These are phyloP conservation scores for Exophiala alcalophila DNA, from an alignment of 2,329 filamentous ascomycete species.

Conservation along the genomic window DNA sequence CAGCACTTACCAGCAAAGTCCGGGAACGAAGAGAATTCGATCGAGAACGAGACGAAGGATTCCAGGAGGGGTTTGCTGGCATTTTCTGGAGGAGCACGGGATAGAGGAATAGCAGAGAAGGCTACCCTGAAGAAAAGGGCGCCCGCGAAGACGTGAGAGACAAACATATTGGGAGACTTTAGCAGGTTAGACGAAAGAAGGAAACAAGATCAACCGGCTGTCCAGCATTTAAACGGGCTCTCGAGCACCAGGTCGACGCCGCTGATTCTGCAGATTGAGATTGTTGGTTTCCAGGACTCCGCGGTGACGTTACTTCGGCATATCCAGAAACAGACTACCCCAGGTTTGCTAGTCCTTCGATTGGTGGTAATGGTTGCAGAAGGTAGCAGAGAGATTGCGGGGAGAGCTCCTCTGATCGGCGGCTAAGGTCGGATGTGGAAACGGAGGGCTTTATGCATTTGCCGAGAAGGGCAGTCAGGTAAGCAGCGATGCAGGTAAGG, in stretches of 20 bases:
- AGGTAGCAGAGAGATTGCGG: conserved; percentile 9
- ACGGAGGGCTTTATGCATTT: conserved; percentile 10
- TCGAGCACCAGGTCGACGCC: too few species aligned
- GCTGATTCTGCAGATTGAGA: too few species aligned
- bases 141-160: background rate
- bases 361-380: conserved; percentile 8
- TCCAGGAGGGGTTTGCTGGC: conserved; percentile 33
- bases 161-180: conserved; percentile 5
- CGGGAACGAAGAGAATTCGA: conserved; percentile 53
- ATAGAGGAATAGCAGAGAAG: conserved; percentile 14
- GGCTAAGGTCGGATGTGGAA: background rate
- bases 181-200: too few species aligned
- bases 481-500: too few species aligned
- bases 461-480: background rate
- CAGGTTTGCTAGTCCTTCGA: conserved; percentile 1
- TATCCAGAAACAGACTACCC: background rate
- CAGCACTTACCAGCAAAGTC: conserved; percentile 47
- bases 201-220: too few species aligned
- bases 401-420: conserved; percentile 1
- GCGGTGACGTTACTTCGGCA: conserved; percentile 3
- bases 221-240: too few species aligned
- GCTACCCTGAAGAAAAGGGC: conserved; percentile 6
- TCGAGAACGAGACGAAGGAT: conserved; percentile 53
- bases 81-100: conserved; percentile 15
- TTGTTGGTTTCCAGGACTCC: conserved; percentile 8